Evolutionary conservation across 2,329 filamentous ascomycete species (phyloP), one percentile per base, ranked within the genome.

Genomic region (Aspergillus pseudoglaucus): DNA sequence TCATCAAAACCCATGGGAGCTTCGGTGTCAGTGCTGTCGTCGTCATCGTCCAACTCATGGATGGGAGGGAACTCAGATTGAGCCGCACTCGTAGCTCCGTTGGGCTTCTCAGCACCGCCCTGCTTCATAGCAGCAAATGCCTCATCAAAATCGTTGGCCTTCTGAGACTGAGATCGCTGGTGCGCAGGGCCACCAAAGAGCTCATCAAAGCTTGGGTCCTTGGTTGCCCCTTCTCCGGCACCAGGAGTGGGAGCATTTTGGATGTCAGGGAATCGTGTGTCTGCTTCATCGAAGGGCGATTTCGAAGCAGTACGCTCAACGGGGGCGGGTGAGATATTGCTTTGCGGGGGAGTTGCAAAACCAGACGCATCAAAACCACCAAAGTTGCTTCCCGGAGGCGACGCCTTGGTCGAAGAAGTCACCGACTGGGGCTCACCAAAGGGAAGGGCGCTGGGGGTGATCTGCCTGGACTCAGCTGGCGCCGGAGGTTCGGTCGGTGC

Each of bases 61-160:
- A 97, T 95, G 0, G 91, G 93, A 27, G 93, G 93, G 63, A 97
- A 97, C 64, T 97, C 93, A 18, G 82, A 78, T 61, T 53, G 47
- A 25, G 61, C 47, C 22, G 54, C 56, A 17, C 59, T n/a, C 9
- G 33, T 6, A 37, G 12, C 33, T 37, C 33, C 33, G n/a, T 37
- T 37, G 33, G 37, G 37, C 37, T 39, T 18, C 61, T 63, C 9
- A 59, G 25, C 17, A 37, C 72, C 72, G 39, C 73, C 69, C 45
- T 75, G 77, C 51, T 67, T 69, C 65, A 74, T 69, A 22, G 60
- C 54, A 25, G 72, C 71, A 55, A 75, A 74, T 14, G 72, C 72
- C 51, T 72, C 69, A 46, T 74, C 71, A 46, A 74, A 74, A 47
- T 74, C 72, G 40, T 67, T 67, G n/a, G 66, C 67, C 46, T 73